Evolutionary conservation across 2,329 filamentous ascomycete species (phyloP), one percentile per base, ranked within the genome.

Genomic region (Xylaria digitata): DNA sequence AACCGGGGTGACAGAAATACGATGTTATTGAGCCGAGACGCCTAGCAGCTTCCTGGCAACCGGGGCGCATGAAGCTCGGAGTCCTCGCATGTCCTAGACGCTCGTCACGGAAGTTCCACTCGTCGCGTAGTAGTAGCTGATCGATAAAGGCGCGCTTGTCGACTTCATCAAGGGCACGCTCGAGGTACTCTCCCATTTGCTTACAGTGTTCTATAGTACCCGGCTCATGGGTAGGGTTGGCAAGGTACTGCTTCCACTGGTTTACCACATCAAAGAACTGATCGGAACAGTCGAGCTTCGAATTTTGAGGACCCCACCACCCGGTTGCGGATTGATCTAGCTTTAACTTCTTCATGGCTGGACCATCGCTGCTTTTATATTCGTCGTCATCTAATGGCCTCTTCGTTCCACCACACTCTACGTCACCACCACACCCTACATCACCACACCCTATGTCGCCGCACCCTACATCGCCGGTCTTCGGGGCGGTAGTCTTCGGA

Each of bases 251-350:
- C 66, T 58, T 65, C 21, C 23, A 69, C 9, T 67, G 13, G 19
- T 37, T 21, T 26, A 69, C 52, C 6, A 65, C 32, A n/a, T 58
- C 48, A 30, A 64, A 66, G 30, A 69, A 70, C 1, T n/a, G 32
- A 17, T 53, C 23, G 34, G 32, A 37, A 34, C 63, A 60, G 58
- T 26, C 32, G 11, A 70, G 68, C 15, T 19, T 66, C 23, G 52
- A 59, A 1, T 62, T 66, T 15, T 65, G 43, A 2, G 59, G 43
- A 30, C 68, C 68, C 59, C 61, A 69, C 68, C 68, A 70, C 23
- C 23, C n/a, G n/a, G 55, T 56, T 1, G 32, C 11, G 13, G 15
- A 3, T 19, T 42, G 32, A 1, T 54, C 11, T 11, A 34, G 17
- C 49, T 49, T 66, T 3, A 17, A 13, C 45, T 46, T 64, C 21